Evolutionary conservation across 345 rosid genomes (phyloP).

Genomic region (Moricandia arvensis): DNA sequence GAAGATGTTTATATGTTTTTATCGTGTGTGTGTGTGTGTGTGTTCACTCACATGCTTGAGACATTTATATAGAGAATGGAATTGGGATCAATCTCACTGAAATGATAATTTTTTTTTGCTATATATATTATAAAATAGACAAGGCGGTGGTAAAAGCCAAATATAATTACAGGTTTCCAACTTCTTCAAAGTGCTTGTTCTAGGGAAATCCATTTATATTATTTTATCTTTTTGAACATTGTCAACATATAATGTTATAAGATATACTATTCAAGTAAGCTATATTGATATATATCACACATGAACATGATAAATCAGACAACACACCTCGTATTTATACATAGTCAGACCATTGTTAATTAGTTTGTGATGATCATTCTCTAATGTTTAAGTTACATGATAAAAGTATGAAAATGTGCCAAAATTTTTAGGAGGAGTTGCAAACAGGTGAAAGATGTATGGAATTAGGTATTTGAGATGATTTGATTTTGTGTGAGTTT

Average conservation of each 20-base stretch:
- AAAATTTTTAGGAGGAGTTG: too few species aligned
- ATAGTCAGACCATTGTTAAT: neutral
- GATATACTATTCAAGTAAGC: too few species aligned
- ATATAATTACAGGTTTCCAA: neutral
- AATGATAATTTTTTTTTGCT: neutral
- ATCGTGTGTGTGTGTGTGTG: neutral
- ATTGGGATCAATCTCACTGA: constrained; percentile 2
- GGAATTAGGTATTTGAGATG: too few species aligned
- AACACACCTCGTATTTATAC: neutral
- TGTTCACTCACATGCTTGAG: constrained; percentile 4
- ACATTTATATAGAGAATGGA: constrained; percentile 33
- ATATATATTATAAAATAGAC: constrained; percentile 16
- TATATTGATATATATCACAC: too few species aligned
- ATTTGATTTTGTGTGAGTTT: too few species aligned
- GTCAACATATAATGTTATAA: constrained; percentile 15
- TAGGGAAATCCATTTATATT: neutral
- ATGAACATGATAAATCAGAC: too few species aligned
- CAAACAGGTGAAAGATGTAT: too few species aligned
- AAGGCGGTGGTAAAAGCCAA: constrained; percentile 8
- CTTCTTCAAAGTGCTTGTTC: neutral
- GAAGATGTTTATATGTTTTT: neutral
- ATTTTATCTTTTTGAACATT: neutral
- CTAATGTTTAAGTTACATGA: too few species aligned
- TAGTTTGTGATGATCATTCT: too few species aligned
- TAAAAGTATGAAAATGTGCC: too few species aligned